Evolutionary conservation across 169 alveolate genomes (phyloP).

Genomic region (Eimeria tenella): DNA sequence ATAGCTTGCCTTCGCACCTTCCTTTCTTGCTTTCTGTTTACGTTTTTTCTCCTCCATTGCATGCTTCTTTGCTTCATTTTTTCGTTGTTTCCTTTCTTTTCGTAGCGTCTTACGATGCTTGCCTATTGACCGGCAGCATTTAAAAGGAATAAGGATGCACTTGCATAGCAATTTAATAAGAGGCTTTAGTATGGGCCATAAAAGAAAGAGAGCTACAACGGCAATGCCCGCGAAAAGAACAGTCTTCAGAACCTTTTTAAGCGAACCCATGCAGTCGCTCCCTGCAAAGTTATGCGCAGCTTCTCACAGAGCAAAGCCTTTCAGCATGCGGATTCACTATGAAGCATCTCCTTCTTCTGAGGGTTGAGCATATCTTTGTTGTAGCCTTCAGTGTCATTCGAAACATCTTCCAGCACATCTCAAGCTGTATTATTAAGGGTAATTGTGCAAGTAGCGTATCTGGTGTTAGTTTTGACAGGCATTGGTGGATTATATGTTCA

Average conservation of each 20-base stretch:
- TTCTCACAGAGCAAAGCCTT: too few relatives aligned
- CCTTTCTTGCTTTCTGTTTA: neutral
- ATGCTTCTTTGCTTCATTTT: constrained; percentile 51
- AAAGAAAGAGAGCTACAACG: constrained; percentile 55
- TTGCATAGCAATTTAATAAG: constrained; percentile 39
- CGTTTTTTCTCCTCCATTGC: constrained; percentile 18
- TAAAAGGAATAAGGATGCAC: constrained; percentile 40
- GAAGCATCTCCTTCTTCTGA: too few relatives aligned
- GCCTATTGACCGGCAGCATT: constrained; percentile 47
- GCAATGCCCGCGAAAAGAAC: constrained; percentile 44
- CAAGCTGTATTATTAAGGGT: too few relatives aligned
- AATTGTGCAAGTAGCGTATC: too few relatives aligned
- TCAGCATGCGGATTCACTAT: too few relatives aligned
- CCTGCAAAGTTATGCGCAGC: neutral
- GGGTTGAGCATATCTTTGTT: too few relatives aligned
- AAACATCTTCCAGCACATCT: too few relatives aligned
- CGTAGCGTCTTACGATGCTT: constrained; percentile 20
- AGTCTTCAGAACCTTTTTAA: constrained; percentile 33
- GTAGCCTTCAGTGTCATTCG: too few relatives aligned
- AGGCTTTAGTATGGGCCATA: constrained; percentile 62
- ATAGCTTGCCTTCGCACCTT: neutral
- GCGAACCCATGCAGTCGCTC: constrained; percentile 67
- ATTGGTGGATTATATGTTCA: too few relatives aligned
- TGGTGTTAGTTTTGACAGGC: too few relatives aligned
- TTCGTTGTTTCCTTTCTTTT: neutral